Conservation (phyloP, 2,329 filamentous ascomycete genomes). For the Sporothrix pallida region DNA sequence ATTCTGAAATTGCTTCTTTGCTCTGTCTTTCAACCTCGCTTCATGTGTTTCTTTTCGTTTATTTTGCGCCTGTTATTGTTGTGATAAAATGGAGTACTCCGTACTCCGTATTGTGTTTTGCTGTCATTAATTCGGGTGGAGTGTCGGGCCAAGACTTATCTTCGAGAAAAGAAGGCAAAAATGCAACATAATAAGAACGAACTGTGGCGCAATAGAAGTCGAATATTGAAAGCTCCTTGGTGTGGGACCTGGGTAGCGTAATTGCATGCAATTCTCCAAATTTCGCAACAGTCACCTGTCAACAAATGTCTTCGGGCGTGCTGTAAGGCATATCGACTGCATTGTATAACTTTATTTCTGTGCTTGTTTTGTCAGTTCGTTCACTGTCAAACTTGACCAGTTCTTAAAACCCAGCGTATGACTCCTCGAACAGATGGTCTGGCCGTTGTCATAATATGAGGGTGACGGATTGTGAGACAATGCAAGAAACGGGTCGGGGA, state of each 20-base stretch:
- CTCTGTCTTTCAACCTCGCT: not conserved
- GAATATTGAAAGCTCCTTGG: not conserved
- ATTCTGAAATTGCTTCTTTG: not conserved
- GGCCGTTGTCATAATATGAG: not conserved
- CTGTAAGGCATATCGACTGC: not conserved
- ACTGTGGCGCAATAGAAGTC: slow-evolving; percentile 13
- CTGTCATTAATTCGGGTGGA: not conserved
- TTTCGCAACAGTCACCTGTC: too few relatives aligned
- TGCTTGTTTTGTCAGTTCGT: not conserved
- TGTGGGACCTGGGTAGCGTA: not conserved
- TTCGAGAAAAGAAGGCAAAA: slow-evolving; percentile 9
- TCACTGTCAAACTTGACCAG: too few relatives aligned
- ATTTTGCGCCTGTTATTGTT: not conserved
- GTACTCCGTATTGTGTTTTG: not conserved
- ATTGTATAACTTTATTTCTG: not conserved
- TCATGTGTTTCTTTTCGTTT: not conserved
- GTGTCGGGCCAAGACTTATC: slow-evolving; percentile 12
- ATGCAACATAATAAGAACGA: too few relatives aligned
- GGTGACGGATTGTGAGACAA: slow-evolving; percentile 9
- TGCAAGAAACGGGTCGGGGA: not conserved
- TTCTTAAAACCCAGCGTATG: not conserved
- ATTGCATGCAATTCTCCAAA: not conserved
- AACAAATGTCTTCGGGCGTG: not conserved
- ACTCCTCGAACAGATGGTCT: not conserved
- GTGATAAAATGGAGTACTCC: not conserved